These are phyloP conservation scores for Penicillium griseofulvum DNA, from an alignment of 2,329 filamentous ascomycete species.

Conservation along the genomic window DNA sequence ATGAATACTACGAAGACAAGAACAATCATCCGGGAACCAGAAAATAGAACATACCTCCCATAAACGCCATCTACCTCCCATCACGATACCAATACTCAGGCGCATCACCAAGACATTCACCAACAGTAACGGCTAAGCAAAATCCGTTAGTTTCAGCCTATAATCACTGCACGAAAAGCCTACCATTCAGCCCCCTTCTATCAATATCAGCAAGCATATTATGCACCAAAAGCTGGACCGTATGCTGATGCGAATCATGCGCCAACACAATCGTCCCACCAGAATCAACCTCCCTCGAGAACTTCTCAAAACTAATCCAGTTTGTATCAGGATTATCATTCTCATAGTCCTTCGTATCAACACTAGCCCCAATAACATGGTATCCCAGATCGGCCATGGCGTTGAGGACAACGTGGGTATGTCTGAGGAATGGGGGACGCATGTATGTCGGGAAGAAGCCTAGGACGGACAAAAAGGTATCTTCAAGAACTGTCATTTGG, in stretches of 20 bases:
- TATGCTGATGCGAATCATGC: conserved; percentile 40
- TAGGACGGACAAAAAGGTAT: conserved; percentile 39
- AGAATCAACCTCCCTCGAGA: conserved; percentile 29
- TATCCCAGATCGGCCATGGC: conserved; percentile 46
- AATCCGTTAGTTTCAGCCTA: conserved; percentile 1
- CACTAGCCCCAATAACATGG: conserved; percentile 43
- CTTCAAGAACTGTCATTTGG: conserved; percentile 46
- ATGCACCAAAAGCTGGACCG: conserved; percentile 33
- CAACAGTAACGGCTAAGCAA: conserved; percentile 51
- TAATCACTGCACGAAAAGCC: conserved; percentile 4
- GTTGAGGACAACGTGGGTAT: conserved; percentile 31
- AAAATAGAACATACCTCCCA: not conserved
- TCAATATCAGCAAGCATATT: conserved; percentile 39
- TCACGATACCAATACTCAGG: conserved; percentile 53
- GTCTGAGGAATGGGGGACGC: conserved; percentile 46
- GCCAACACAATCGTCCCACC: conserved; percentile 36
- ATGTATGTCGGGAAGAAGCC: conserved; percentile 50
- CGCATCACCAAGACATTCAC: conserved; percentile 57
- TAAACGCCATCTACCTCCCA: not conserved
- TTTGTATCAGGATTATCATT: conserved; percentile 33
- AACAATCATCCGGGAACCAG: not conserved
- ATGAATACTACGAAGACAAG: not conserved
- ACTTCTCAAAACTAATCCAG: conserved; percentile 32
- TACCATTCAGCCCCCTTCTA: conserved; percentile 41
- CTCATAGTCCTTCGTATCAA: conserved; percentile 47